Percentiles rank a stretch among this genome's conserved stretches.
phyloP scores from a whole-genome alignment of 805 yeast species.

The Danielia reshetovae region DNA sequence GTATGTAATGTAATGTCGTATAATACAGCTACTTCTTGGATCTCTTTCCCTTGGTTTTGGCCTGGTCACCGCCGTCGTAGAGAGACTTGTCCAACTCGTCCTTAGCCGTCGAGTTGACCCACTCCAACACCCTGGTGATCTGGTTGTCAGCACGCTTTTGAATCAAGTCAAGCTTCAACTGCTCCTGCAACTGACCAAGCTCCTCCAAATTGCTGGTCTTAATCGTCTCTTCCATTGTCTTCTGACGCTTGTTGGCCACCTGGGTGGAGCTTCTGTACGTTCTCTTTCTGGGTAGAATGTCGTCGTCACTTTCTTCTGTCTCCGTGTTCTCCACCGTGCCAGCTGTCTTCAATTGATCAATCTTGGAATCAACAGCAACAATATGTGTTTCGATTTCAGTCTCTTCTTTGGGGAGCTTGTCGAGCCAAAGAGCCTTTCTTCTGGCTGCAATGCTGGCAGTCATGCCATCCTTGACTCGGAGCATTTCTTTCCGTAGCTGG shows the following conservation, averaged over 20 bases:
- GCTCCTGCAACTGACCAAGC: constrained; percentile 17
- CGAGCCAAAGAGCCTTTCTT: constrained; percentile 48
- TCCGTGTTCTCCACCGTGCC: constrained; percentile 11
- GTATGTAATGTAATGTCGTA: not conserved
- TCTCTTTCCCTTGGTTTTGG: constrained; percentile 18
- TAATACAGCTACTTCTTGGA: constrained; percentile 9
- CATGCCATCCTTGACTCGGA: constrained; percentile 49
- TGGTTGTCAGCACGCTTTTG: constrained; percentile 38
- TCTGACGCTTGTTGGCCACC: constrained; percentile 35
- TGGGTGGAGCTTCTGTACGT: constrained; percentile 25
- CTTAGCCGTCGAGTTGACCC: constrained; percentile 60
- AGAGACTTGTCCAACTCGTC: constrained; percentile 49
- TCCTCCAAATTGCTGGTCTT: constrained; percentile 26
- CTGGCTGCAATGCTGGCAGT: constrained; percentile 56
- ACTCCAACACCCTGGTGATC: constrained; percentile 46
- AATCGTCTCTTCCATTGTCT: constrained; percentile 29
- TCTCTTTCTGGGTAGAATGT: constrained; percentile 23
- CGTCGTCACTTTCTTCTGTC: constrained; percentile 38
- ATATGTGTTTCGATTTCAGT: constrained; percentile 11
- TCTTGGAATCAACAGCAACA: constrained; percentile 7
- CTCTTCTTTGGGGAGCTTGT: constrained; percentile 31
- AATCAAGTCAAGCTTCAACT: constrained; percentile 29
- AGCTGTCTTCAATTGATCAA: constrained; percentile 4
- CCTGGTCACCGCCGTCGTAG: constrained; percentile 51
- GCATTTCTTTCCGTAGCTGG: constrained; percentile 58